A percentile compares a stretch with the other conserved stretches of the same genome.
Conservation (phyloP, 495 filamentous ascomycete genomes). For the Xylaria bambusicola region DNA sequence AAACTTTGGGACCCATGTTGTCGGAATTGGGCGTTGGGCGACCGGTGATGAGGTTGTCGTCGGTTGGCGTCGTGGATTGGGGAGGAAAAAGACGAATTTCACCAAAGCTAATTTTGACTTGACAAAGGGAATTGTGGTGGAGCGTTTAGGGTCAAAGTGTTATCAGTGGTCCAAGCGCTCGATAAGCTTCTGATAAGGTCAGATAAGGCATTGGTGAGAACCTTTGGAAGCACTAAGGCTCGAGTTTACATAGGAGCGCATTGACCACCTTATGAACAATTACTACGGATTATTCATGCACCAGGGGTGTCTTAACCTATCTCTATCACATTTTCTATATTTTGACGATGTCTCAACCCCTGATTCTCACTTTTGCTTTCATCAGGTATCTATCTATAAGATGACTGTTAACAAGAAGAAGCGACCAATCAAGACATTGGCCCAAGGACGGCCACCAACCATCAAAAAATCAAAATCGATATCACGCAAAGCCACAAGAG, state of each 20-base stretch:
- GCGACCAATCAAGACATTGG: constrained; percentile 53
- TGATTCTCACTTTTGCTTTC: not conserved
- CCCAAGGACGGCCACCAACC: constrained; percentile 68
- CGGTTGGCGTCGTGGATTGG: constrained; percentile 17
- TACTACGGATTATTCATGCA: too few species aligned
- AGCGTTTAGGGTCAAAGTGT: not conserved
- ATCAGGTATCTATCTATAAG: constrained; percentile 16
- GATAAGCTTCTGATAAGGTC: constrained; percentile 17
- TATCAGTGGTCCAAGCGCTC: constrained; percentile 14
- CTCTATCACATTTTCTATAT: too few species aligned
- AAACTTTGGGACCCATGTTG: constrained; percentile 72
- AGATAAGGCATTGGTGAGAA: too few species aligned
- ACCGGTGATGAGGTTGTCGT: constrained; percentile 24
- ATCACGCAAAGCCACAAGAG: constrained; percentile 76
- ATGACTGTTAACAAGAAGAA: constrained; percentile 40
- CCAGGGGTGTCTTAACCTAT: too few species aligned
- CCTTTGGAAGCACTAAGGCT: not conserved
- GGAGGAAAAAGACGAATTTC: constrained; percentile 8
- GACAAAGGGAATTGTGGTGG: constrained; percentile 18
- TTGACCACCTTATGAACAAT: not conserved
- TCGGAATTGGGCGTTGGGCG: constrained; percentile 39
- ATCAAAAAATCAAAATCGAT: constrained; percentile 56
- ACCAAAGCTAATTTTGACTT: constrained; percentile 15
- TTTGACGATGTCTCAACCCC: not conserved
- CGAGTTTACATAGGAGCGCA: not conserved